phyloP scores from a whole-genome alignment of 2,329 filamentous ascomycete species.

The Dichotomopilus funicola region DNA sequence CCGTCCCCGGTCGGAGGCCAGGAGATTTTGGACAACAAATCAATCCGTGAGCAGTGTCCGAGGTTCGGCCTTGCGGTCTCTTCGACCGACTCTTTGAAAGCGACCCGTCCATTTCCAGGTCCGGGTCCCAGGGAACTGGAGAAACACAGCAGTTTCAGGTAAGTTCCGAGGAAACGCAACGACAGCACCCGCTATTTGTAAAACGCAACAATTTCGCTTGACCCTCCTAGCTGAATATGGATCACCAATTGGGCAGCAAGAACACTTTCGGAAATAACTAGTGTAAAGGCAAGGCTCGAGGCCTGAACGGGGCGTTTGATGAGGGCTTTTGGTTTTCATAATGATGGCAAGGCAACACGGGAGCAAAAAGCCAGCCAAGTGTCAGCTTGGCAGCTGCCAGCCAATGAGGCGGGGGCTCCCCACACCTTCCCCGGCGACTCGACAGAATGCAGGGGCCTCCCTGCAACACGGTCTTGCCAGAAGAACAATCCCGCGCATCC shows the following conservation, averaged over 20 bases:
- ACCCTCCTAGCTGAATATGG: neutral
- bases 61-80: neutral
- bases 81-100: too few species aligned
- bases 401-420: neutral
- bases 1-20: neutral
- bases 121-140: neutral
- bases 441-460: conserved; percentile 7
- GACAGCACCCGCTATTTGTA: neutral
- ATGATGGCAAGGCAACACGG: neutral
- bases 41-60: conserved; percentile 3
- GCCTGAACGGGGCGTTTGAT: conserved; percentile 2
- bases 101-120: too few species aligned
- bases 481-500: conserved; percentile 18
- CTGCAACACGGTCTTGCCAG: conserved; percentile 4
- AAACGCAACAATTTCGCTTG: neutral
- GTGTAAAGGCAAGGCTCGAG: neutral
- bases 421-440: conserved; percentile 9
- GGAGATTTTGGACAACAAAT: neutral
- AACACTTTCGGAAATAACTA: neutral
- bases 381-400: neutral
- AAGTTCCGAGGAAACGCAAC: conserved; percentile 4
- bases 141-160: neutral
- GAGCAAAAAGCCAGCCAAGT: conserved; percentile 8
- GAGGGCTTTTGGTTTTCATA: conserved; percentile 7
- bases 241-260: conserved; percentile 2